A percentile compares a stretch with the other conserved stretches of the same genome.
Conservation (phyloP, 169 alveolate species). For the Blepharisma undulans region DNA sequence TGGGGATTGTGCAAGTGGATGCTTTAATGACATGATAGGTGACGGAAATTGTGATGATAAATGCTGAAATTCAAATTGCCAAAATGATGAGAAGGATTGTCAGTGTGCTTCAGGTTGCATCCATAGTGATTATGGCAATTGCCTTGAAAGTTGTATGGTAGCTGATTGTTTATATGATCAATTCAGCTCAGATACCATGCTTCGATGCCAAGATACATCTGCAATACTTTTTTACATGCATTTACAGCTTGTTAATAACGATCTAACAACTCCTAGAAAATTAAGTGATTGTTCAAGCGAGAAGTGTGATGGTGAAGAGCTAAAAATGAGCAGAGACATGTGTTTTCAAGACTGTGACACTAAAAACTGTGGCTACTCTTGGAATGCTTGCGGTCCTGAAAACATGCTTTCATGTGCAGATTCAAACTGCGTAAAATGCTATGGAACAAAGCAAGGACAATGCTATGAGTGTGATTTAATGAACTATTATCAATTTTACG, state of each 20-base stretch:
- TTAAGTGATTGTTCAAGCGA: background rate
- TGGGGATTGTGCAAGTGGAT: conserved; percentile 13
- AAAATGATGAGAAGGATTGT: background rate
- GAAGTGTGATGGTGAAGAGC: background rate
- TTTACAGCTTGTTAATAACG: background rate
- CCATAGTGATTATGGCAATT: background rate
- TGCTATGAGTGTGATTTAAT: background rate
- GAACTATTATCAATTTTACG: background rate
- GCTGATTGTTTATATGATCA: background rate
- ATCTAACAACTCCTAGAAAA: background rate
- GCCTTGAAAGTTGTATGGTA: background rate
- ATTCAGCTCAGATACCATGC: background rate
- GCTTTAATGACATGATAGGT: background rate
- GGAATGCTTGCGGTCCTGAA: background rate
- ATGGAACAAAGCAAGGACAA: background rate
- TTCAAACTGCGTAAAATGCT: background rate
- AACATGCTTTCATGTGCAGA: background rate
- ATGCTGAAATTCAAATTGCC: background rate
- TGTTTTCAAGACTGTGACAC: background rate
- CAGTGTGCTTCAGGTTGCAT: background rate
- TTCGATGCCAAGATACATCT: background rate
- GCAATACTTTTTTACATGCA: background rate
- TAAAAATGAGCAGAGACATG: background rate
- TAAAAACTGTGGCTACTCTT: background rate
- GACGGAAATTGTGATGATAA: background rate